Evolutionary conservation across 805 yeast genomes (phyloP), one percentile per base, ranked within the genome.

Genomic region (Millerago galiae): DNA sequence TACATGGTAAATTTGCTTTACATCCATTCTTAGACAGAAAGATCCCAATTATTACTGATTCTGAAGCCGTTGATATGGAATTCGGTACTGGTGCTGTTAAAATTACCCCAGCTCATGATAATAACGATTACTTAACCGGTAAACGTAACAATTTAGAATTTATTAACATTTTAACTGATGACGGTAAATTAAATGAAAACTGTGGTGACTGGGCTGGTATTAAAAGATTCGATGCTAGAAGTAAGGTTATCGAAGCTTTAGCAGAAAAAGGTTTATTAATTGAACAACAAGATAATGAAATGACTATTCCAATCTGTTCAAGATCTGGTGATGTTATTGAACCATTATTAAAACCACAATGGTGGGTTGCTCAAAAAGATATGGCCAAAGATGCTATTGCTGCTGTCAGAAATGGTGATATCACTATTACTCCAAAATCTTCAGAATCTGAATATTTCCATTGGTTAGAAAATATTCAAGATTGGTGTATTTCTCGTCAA

Each of bases 51-150:
- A 70, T 93, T 48, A 79, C 89, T 40, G 99, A 93, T 63, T 62
- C 81, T 32, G 95, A 87, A 66, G 93, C 97, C 33, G 99, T 93
- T 51, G 99, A 93, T 66, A 93, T 93, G 98, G 95, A 86, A 65
- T 93, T 93, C 55, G 99, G 99, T 75, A 93, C 99, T 49, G 99
- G 99, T 82, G 99, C 99, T 38, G 99, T 93, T 49, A 93, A 93
- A 70, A 93, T 93, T 62, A 93, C 99, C 12, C 99, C 99, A 46
- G 97, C 96, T 35, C 99, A 93, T 67, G 99, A 93, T 68, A 84
- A 81, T 58, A 93, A 93, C 75, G 99, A 93, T 87, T 89, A 87
- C 75, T 75, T 72, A 60, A 88, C 96, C 42, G 99, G 99, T 71
- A 90, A 86, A 71, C 89, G 99, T 71, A 86, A 88, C 65, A 71